Base-by-base conservation (phyloP, 306 rosid genomes). In the Boehmeria nivea region DNA sequence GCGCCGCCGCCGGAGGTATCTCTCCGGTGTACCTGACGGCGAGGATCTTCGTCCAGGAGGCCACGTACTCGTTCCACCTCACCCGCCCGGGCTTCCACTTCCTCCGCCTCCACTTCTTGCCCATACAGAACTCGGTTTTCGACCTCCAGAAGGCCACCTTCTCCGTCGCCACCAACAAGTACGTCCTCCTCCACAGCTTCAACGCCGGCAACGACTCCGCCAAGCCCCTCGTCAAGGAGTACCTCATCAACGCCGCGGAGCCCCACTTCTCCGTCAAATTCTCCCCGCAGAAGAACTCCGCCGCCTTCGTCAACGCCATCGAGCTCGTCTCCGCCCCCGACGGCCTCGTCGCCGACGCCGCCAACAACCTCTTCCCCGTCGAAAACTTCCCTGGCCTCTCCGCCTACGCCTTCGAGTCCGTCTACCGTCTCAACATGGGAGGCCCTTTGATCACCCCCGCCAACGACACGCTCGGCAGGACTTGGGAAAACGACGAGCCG, bases 241-340 rank as follows among this genome's bases (percentile, higher is more conserved):
- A 57, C 28, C 46, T 77, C 1, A n/a, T 77, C 12, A 77, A 77
- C 52, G 54, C 74, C 19, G 66, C 69, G 4, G 76, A 77, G 10
- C 78, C 77, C 8, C 63, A 65, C 51, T 67, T 77, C 54, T 54
- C 70, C 0, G 73, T 77, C 72, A 77, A 65, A 15, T 72, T 77
- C 72, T 1, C 68, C 1, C 82, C 82, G 1, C 51, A 68, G 67
- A 77, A 57, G 52, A 68, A 77, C 61, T 68, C 78, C 0, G 72
- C 57, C 0, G 82, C 82, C 0, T 77, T 64, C 44, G 22, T 77
- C 66, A 72, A 64, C 6, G 82, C 76, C 14, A 51, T 77, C 2
- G 82, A 77, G 78, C 70, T 77, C 4, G 82, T 77, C 18, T 77
- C 82, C 1, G 76, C 78, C 33, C 82, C 82, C 0, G 70, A 60